Percentiles rank a stretch among this genome's conserved stretches.
Conservation (phyloP, 495 filamentous ascomycete genomes). For the Penicillium soppii region DNA sequence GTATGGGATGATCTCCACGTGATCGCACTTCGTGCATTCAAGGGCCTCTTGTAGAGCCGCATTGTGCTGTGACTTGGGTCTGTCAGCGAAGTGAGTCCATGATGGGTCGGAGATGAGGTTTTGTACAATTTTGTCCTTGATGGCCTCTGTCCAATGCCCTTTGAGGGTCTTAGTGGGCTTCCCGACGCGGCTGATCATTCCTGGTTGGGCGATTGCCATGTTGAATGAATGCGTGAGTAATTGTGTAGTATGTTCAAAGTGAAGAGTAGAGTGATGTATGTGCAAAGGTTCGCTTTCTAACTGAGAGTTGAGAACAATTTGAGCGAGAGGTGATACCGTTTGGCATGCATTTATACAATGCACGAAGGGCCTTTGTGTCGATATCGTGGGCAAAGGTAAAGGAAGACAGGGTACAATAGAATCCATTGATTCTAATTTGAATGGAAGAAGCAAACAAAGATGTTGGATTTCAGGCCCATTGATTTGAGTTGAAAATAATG, state of each 20-base stretch:
- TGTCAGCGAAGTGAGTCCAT: not conserved
- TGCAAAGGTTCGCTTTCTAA: not conserved
- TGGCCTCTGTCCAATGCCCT: not conserved
- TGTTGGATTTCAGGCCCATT: not conserved
- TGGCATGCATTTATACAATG: not conserved
- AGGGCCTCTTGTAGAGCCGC: constrained; percentile 32
- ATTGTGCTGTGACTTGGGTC: constrained; percentile 4
- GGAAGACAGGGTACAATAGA: not conserved
- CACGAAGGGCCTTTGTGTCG: not conserved
- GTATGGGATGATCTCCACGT: constrained; percentile 14
- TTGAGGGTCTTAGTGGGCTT: not conserved
- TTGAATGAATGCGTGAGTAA: not conserved
- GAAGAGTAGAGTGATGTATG: not conserved
- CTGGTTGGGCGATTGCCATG: not conserved
- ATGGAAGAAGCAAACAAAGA: not conserved
- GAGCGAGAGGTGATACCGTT: not conserved
- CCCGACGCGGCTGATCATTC: not conserved
- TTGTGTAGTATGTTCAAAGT: not conserved
- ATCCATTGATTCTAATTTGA: not conserved
- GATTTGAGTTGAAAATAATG: constrained; percentile 1
- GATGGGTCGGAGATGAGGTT: not conserved
- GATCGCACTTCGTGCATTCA: constrained; percentile 24
- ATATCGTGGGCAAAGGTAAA: not conserved
- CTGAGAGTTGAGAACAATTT: not conserved
- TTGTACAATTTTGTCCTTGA: constrained; percentile 1